Base-by-base conservation (phyloP, 371 early-diverging fungal species). In the Mortierella sp. region DNA sequence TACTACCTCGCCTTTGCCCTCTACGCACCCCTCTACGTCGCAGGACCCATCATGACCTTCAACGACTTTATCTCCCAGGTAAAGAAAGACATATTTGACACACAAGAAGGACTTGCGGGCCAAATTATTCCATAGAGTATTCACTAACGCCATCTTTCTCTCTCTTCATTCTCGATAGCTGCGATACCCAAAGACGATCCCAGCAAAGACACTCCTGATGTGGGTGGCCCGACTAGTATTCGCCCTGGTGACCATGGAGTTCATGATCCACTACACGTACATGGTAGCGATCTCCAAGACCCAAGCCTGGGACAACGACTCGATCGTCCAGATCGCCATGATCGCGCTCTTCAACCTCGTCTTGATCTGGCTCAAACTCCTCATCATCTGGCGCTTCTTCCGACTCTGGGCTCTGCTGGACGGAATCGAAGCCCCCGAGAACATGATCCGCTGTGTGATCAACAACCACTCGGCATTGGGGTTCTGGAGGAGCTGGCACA, bases 401-500 rank as follows among this genome's bases (percentile, higher is more conserved):
- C 89, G 98, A 11, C 89, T 96, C 61, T 97, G 97, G 98, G 95
- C 96, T 0, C 80, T 97, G 82, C 86, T 89, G 9, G 98, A 98
- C 82, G 95, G 96, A 11, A 86, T 97, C 37, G 94, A 94, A 66
- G 91, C 94, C 0, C 89, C 91, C 16, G 98, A 98, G 82, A 98
- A 98, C 76, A 97, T 98, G 97, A 88, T 91, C 3, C 92, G 97
- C 2, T 98, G 98, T 82, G 97, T 97, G 93, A 89, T 88, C 75
- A 96, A 97, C 88, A 96, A 97, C 80, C 97, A 97, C 85, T 96
- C 96, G 11, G 91, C 93, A 6, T 90, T 93, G 44, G 92, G 92
- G 55, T 98, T 98, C 83, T 98, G 98, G 98, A 90, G 95, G 70
- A 92, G 93, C 67, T 98, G 98, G 98, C 98, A 98, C 79, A 89